Evolutionary conservation across 2,329 filamentous ascomycete genomes (phyloP).

Genomic region (Penicillium concentricum): DNA sequence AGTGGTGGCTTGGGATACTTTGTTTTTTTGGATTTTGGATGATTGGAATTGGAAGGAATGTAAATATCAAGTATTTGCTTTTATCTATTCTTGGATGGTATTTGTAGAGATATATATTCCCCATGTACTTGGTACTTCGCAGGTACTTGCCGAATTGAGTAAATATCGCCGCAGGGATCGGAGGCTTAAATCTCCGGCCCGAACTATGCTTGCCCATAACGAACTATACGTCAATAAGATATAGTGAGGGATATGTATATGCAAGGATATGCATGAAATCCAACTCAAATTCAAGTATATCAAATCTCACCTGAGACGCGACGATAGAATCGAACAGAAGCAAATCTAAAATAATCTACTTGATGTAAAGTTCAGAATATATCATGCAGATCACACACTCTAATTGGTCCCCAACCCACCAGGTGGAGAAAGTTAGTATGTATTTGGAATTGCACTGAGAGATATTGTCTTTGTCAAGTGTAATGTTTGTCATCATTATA

Average conservation of each 20-base stretch:
- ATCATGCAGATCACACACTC: neutral
- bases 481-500: neutral
- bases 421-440: neutral
- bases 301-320: no score
- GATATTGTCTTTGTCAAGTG: neutral
- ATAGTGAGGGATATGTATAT: no score
- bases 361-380: neutral
- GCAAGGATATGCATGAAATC: no score
- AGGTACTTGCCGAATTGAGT: neutral
- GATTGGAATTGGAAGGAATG: neutral
- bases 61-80: neutral
- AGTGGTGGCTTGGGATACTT: neutral
- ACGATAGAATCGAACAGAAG: no score
- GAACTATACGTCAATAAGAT: no score
- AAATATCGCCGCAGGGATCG: no score
- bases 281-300: no score
- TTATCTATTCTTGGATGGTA: neutral
- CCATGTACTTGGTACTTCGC: neutral
- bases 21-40: neutral
- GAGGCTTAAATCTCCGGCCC: no score
- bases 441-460: constrained; percentile 7
- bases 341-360: neutral
- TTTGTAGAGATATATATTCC: neutral
- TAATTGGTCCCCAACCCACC: neutral
- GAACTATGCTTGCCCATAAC: no score